Evolutionary conservation across 148 eudicot genomes (phyloP), one percentile per base, ranked within the genome.

Genomic region (Chenopodium quinoa): DNA sequence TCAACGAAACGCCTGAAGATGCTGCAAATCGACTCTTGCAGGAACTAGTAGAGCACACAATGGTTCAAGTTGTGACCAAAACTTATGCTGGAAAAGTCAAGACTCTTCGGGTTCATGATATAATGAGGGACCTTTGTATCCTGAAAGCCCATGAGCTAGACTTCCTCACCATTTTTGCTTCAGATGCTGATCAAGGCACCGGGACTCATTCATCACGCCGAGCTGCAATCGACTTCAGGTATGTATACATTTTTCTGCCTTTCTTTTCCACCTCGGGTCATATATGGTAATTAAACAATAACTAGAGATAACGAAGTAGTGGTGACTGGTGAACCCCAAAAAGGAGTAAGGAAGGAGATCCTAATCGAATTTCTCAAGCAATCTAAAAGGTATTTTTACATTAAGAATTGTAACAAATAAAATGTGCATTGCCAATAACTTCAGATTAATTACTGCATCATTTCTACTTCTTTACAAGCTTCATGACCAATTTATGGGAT

Each of bases 121-220:
- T 87, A 2, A 84, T 87, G 85, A 75, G 87, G 81, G 89, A 84
- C 22, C n/a, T 84, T 54, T 84, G 87, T 73, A 60, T 87, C 0
- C 17, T 4, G 75, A 84, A 76, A 77, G 89, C 83, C 27, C 32
- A 31, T 16, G 83, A 82, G 10, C 60, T 65, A 6, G 81, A 67
- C 25, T 82, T 87, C 47, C 81, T 84, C 12, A 46, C 76, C 16
- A 2, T 27, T 16, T 62, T 31, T 64, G 60, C 74, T 31, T 31
- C 58, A 0, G 78, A 77, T 13, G 75, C 74, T 63, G 68, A 31
- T 31, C 32, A 25, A 25, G 70, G 29, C 52, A 71, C 16, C 11
- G 19, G 23, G 12, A 31, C 13, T 54, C 60, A 54, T 13, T 54
- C 52, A 48, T 79, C 82, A 4, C 82, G 85, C 25, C 75, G 85